Base-by-base conservation (phyloP, 139 green algal genomes). In the Zygnema circumcarinatum region DNA sequence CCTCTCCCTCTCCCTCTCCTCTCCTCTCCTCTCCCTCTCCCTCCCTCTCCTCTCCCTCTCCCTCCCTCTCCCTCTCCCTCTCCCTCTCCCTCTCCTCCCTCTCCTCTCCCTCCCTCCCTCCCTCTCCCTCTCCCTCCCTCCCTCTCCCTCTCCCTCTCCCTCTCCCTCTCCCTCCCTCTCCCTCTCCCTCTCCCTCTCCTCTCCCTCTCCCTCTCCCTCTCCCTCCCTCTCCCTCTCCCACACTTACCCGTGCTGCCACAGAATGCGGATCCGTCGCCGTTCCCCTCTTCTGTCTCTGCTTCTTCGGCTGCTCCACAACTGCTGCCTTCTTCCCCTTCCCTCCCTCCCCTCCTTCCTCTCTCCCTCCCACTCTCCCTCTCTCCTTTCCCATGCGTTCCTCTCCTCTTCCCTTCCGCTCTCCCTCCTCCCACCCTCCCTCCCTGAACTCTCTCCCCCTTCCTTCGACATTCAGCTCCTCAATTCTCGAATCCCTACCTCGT, bases 211-310 rank as follows among this genome's bases (percentile, higher is more conserved):
- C 47, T 25, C 7, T 7, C 47, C 16, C 47, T 62, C 47, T 62
- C 47, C 16, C 47, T 62, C 47, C 16, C 47, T 16, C 16, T 41
- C 36, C 16, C 69, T 11, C 69, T 52, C 35, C 69, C 36, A 3
- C 16, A 11, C 69, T 39, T 20, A 81, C 81, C 33, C 81, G 0
- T 22, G 81, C 81, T 3, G 81, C 81, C 0, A 87, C 67, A 38
- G 81, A 87, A 35, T 87, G 81, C 1, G 81, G 81, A 2, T 87
- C 81, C 11, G 81, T 87, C 32, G 81, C 81, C 16, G 81, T 87
- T 29, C 81, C 81, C 0, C 81, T 2, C 81, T 87, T 87, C 81
- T 87, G 81, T 74, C 81, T 31, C 56, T 80, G 81, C 81, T 87
- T 87, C 56, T 29, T 53, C 33, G 67, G 79, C 56, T 54, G 79